Evolutionary conservation across 306 rosid species (phyloP).

Genomic region (Betula pendula): DNA sequence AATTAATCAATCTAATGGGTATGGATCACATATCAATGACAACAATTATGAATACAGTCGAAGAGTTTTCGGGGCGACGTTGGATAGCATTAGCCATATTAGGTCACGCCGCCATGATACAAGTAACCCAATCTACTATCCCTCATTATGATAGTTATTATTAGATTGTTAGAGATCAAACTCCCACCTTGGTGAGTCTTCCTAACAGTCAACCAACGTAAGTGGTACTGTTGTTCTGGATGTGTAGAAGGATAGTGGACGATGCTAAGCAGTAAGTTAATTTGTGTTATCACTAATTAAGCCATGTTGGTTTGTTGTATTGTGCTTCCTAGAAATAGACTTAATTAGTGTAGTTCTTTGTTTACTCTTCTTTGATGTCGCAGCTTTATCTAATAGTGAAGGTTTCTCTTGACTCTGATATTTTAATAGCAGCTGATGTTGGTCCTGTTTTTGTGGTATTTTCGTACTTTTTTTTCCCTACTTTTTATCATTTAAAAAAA

Average conservation of each 20-base stretch:
- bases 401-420: neutral
- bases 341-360: neutral
- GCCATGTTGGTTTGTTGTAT: neutral
- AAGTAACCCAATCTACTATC: conserved; percentile 50
- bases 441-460: neutral
- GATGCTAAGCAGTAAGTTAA: conserved; percentile 18
- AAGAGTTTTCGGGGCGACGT: conserved; percentile 56
- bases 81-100: conserved; percentile 63
- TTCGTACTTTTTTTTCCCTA: too few relatives aligned
- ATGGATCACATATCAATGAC: conserved; percentile 53
- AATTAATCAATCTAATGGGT: conserved; percentile 58
- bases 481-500: too few relatives aligned
- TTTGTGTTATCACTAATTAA: neutral
- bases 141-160: conserved; percentile 37
- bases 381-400: neutral
- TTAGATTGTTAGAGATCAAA: conserved; percentile 31
- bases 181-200: conserved; percentile 27
- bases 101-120: conserved; percentile 64
- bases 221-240: conserved; percentile 9
- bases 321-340: neutral
- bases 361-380: neutral
- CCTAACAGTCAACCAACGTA: neutral
- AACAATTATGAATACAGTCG: conserved; percentile 68
- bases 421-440: neutral
- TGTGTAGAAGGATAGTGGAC: conserved; percentile 31